Evolutionary conservation across 371 early-diverging fungal genomes (phyloP).

Genomic region (Mucor circinelloides): DNA sequence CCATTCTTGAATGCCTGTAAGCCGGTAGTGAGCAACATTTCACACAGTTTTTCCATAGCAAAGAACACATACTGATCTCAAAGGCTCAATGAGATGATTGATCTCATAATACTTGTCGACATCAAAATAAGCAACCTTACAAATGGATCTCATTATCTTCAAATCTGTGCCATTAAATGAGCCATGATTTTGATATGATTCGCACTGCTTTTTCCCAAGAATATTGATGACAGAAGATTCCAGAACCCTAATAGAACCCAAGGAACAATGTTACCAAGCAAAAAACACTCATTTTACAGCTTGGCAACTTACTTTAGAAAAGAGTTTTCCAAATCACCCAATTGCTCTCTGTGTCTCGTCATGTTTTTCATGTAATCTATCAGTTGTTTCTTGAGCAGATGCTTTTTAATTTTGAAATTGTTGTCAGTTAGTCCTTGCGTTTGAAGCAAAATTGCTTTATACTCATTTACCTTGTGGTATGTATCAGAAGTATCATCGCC

Average conservation of each 20-base stretch:
- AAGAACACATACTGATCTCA: background rate
- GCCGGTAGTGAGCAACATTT: background rate
- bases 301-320: background rate
- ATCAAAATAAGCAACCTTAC: background rate
- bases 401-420: background rate
- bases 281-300: background rate
- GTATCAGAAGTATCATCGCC: background rate
- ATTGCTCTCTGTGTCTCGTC: background rate
- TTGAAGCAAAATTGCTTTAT: background rate
- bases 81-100: constrained; percentile 1
- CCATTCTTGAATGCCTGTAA: background rate
- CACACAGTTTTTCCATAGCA: background rate
- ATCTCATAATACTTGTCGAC: background rate
- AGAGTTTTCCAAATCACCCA: background rate
- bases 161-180: background rate
- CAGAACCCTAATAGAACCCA: background rate
- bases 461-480: background rate
- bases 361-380: background rate
- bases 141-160: background rate
- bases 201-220: constrained; percentile 7
- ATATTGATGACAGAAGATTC: constrained; percentile 7
- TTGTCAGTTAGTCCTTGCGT: background rate
- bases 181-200: background rate
- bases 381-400: background rate
- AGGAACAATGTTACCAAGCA: background rate